Conservation (phyloP, 2,329 filamentous ascomycete genomes). For the Tolypocladium tundrense region DNA sequence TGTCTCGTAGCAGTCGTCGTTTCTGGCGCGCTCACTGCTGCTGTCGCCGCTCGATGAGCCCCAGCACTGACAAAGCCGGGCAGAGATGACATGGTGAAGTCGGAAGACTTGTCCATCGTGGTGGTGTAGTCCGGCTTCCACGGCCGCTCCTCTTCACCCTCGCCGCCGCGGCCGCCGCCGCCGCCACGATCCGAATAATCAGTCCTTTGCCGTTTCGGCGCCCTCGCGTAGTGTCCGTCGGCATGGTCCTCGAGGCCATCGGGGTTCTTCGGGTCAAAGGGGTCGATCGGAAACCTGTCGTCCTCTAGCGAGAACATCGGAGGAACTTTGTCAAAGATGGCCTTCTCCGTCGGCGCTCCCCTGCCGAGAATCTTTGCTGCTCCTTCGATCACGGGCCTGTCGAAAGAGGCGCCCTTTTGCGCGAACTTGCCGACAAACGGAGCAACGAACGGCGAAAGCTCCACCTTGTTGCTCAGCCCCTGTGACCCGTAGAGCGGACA, state of each 20-base stretch:
- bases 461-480: slow-evolving; percentile 45
- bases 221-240: slow-evolving; percentile 10
- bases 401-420: slow-evolving; percentile 59
- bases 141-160: slow-evolving; percentile 15
- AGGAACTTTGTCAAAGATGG: slow-evolving; percentile 43
- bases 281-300: slow-evolving; percentile 56
- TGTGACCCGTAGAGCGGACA: slow-evolving; percentile 60
- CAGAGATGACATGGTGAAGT: slow-evolving; percentile 48
- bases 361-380: slow-evolving; percentile 64
- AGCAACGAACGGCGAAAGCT: slow-evolving; percentile 63
- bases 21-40: slow-evolving; percentile 10
- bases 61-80: slow-evolving; percentile 54
- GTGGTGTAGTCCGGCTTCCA: slow-evolving; percentile 41
- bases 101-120: slow-evolving; percentile 49
- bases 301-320: slow-evolving; percentile 52
- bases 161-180: slow-evolving; percentile 5
- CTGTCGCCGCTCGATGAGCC: slow-evolving; percentile 36
- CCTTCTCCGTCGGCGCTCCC: slow-evolving; percentile 42
- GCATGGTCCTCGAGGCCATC: slow-evolving; percentile 10
- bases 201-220: slow-evolving; percentile 19
- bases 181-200: slow-evolving; percentile 7
- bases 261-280: slow-evolving; percentile 29
- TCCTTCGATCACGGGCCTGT: slow-evolving; percentile 48
- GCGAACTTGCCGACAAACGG: slow-evolving; percentile 33
- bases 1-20: slow-evolving; percentile 9